Conservation (phyloP, 805 yeast species). For the Blastobotrys robertii region DNA sequence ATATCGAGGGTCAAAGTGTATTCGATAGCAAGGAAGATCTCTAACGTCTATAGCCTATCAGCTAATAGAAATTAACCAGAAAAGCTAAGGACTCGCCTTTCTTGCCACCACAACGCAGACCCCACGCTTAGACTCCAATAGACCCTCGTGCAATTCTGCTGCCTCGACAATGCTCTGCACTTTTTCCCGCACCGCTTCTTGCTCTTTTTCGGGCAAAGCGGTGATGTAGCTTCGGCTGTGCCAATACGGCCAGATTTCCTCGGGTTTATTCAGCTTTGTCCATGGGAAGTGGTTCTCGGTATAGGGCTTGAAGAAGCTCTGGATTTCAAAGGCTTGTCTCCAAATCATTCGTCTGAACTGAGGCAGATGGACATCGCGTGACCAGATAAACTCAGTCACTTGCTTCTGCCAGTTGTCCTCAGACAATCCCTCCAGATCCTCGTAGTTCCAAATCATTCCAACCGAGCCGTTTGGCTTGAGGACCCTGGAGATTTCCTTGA, state of each 20-base stretch:
- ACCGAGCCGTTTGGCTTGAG: conserved; percentile 41
- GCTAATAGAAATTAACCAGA: too few relatives aligned
- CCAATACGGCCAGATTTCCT: conserved; percentile 40
- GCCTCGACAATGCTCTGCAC: conserved; percentile 26
- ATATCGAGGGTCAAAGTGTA: too few relatives aligned
- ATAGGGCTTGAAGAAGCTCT: conserved; percentile 26
- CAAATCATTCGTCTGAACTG: conserved; percentile 45
- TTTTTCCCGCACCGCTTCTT: conserved; percentile 24
- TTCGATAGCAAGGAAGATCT: too few relatives aligned
- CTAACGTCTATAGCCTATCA: too few relatives aligned
- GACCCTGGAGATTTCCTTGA: conserved; percentile 42
- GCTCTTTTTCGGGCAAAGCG: conserved; percentile 31
- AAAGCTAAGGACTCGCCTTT: neutral
- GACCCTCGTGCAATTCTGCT: conserved; percentile 5
- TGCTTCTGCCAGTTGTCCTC: conserved; percentile 32
- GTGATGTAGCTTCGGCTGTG: conserved; percentile 47
- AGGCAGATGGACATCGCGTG: conserved; percentile 39
- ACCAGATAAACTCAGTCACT: conserved; percentile 29
- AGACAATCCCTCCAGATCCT: conserved; percentile 23
- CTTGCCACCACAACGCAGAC: conserved; percentile 21
- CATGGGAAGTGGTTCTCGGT: conserved; percentile 27
- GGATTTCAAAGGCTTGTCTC: conserved; percentile 32
- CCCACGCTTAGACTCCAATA: conserved; percentile 16
- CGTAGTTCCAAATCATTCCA: conserved; percentile 54
- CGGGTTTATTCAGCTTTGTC: conserved; percentile 25